Evolutionary conservation across 176 grass and related monocot species (phyloP), one percentile per base, ranked within the genome.

Genomic region (Oryza australiensis): DNA sequence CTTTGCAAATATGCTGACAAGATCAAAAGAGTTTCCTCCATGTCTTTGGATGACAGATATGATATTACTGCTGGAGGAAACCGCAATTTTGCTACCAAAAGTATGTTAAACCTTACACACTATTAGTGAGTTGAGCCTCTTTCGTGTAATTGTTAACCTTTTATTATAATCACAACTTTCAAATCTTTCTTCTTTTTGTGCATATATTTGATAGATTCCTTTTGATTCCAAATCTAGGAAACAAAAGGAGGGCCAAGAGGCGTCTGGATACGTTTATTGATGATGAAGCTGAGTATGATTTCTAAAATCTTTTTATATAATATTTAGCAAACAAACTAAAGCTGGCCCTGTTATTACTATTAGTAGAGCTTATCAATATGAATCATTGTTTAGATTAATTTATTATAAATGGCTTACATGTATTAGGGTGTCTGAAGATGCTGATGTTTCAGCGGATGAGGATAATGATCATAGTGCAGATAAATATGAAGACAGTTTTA

Each of bases 401-500:
- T 45, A 64, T 85, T 86, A 68, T 64, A 26, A 24, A 72, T 62
- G 24, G 74, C 51, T 68, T 86, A 8, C 30, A 37, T 85, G 32
- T 4, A 33, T 75, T 90, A 95, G 90, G 85, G 92, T 95, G 69
- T 98, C 95, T 77, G 81, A 86, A 63, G 95, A 95, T 91, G 88
- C 72, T 68, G 75, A 88, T 82, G 87, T 89, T 82, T 95, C 95
- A 72, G 92, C 87, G 14, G 90, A 98, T 74, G 92, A 93, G 85
- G 71, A 74, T 78, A 86, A 94, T 40, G 60, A 82, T 84, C 88
- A 63, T 59, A 83, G 66, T 70, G 84, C 89, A 26, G 85, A 93
- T 64, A 88, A 87, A 88, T 98, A 95, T 8, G 88, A 98, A 79
- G 90, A 90, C 68, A 98, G 92, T 72, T 93, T 95, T 83, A 95